Evolutionary conservation across 352 stramenopile species (phyloP), one percentile per base, ranked within the genome.

Genomic region (Discostella stelligera): DNA sequence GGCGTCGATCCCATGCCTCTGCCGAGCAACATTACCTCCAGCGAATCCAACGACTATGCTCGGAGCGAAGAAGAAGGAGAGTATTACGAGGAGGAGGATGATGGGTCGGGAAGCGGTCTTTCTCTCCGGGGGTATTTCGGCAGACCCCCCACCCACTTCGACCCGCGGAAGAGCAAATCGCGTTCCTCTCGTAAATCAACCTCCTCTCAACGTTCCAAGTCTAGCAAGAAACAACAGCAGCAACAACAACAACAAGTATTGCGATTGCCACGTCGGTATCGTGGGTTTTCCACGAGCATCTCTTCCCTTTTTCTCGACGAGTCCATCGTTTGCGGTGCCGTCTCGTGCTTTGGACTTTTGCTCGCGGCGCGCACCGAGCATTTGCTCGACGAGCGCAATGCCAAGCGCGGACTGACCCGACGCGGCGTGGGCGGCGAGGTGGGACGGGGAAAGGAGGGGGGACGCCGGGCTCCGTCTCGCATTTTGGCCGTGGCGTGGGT

Each of bases 251-350:
- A 44, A 44, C 37, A 44, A 44, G 2, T 44, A 44, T 11, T 65
- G 3, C 49, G 54, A 0, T 20, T 79, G 6, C 69, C 70, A 8
- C 53, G 55, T 25, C 70, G 87, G 1, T 93, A 88, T 52, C 71
- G 87, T 14, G 87, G 87, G 0, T 93, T 93, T 59, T 82, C 60
- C 13, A 91, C 87, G 4, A 84, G 63, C 46, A 87, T 93, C 49
- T 73, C 83, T 41, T 83, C 73, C 21, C 56, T 93, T 0, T 93
- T 93, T 58, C 49, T 91, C 9, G 87, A 93, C 56, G 87, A 93
- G 63, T 74, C 77, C 0, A 71, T 93, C 2, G 87, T 93, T 0
- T 93, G 87, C 65, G 80, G 83, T 30, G 76, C 73, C 14, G 77
- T 88, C 10, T 80, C 83, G 2, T 93, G 87, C 44, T 93, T 85